Conservation (phyloP, 345 rosid genomes). For the Brassica cretica region DNA sequence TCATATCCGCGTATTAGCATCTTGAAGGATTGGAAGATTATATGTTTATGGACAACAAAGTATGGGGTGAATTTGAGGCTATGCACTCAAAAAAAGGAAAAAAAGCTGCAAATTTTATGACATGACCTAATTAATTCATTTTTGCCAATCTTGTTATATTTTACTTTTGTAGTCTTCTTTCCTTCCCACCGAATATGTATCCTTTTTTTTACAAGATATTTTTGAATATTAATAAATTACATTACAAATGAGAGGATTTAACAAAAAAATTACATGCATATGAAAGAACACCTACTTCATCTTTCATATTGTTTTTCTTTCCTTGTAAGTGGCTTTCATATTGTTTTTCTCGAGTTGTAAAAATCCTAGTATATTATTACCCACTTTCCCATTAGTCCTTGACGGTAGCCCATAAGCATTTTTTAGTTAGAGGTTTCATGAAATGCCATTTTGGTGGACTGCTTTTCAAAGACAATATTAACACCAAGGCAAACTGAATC, state of each 20-base stretch:
- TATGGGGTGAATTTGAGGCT: constrained; percentile 38
- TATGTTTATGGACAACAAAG: constrained; percentile 29
- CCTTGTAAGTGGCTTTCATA: no score
- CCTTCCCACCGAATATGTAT: neutral
- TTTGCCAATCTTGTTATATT: neutral
- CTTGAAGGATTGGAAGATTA: constrained; percentile 5
- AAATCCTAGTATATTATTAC: neutral
- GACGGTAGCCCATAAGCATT: neutral
- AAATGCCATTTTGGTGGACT: neutral
- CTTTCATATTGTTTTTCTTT: no score
- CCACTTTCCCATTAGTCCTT: neutral
- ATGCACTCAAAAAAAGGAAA: constrained; percentile 38
- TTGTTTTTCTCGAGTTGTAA: neutral
- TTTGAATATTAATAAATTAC: neutral
- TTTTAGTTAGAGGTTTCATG: neutral
- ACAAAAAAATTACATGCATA: neutral
- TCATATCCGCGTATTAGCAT: neutral
- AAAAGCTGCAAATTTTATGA: constrained; percentile 37
- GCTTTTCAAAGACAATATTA: neutral
- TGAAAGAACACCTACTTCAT: neutral
- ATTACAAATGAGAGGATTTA: neutral
- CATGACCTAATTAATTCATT: constrained; percentile 12
- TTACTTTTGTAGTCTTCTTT: neutral
- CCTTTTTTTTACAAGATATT: neutral
- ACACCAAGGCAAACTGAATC: neutral